Percentiles rank a stretch among this genome's conserved stretches.
Evolutionary conservation across 2,329 filamentous ascomycete genomes (phyloP).

Genomic region (Paecilomyces variotii): DNA sequence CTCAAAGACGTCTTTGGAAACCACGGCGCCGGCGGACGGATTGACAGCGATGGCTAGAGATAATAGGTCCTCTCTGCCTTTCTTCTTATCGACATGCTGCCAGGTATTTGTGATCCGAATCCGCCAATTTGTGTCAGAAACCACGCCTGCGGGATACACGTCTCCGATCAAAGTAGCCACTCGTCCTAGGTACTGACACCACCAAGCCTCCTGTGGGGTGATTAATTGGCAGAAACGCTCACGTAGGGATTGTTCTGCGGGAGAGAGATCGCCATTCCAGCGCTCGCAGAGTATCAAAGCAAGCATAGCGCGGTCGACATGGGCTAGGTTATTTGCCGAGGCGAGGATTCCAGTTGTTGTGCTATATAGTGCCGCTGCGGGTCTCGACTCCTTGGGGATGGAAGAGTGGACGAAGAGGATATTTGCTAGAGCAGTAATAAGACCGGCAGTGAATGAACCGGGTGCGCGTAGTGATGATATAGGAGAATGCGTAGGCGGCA

Average conservation of each 20-base stretch:
- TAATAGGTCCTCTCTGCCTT: slow-evolving; percentile 33
- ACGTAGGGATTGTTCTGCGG: slow-evolving; percentile 50
- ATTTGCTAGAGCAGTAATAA: slow-evolving; percentile 52
- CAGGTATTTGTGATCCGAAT: slow-evolving; percentile 36
- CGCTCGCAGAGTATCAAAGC: slow-evolving; percentile 64
- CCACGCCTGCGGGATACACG: slow-evolving; percentile 54
- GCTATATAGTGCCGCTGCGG: slow-evolving; percentile 63
- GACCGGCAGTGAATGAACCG: slow-evolving; percentile 34
- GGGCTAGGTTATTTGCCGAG: slow-evolving; percentile 63
- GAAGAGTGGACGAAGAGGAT: slow-evolving; percentile 48
- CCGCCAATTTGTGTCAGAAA: slow-evolving; percentile 18
- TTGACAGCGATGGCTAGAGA: slow-evolving; percentile 32
- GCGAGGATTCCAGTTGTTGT: slow-evolving; percentile 62
- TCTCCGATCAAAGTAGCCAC: slow-evolving; percentile 50
- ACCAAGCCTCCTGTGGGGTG: slow-evolving; percentile 52
- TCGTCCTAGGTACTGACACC: slow-evolving; percentile 56
- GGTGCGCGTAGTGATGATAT: slow-evolving; percentile 22
- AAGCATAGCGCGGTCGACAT: slow-evolving; percentile 62
- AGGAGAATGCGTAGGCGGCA: slow-evolving; percentile 30
- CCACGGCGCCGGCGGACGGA: slow-evolving; percentile 27
- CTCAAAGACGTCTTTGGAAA: slow-evolving; percentile 26
- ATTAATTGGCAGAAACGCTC: slow-evolving; percentile 46
- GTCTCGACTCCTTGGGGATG: slow-evolving; percentile 47
- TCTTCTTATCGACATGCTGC: slow-evolving; percentile 32
- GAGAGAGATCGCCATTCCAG: slow-evolving; percentile 61